Evolutionary conservation across 257 asterid species (phyloP).

Genomic region (Mitragyna speciosa): DNA sequence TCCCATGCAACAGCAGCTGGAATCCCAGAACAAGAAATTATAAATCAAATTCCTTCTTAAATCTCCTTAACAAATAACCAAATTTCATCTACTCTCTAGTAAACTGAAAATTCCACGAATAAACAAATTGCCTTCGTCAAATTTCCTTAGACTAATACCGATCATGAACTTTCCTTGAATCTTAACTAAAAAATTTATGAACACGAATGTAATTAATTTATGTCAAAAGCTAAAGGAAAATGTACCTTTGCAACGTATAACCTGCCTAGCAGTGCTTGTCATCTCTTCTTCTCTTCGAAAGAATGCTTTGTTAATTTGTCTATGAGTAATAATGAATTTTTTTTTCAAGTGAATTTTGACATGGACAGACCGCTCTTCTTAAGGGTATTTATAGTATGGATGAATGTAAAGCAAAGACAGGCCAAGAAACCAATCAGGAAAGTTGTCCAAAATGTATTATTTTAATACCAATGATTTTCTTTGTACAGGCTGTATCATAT

Average conservation of each 20-base stretch:
- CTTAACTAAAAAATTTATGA: too few relatives aligned
- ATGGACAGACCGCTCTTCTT: not conserved
- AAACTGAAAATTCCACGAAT: too few relatives aligned
- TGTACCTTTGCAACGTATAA: too few relatives aligned
- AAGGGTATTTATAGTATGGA: not conserved
- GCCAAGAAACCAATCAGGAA: not conserved
- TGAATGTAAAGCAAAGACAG: too few relatives aligned
- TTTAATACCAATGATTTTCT: not conserved
- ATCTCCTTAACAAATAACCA: not conserved
- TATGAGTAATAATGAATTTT: not conserved
- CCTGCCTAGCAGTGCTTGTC: conserved; percentile 55
- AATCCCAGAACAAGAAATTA: too few relatives aligned
- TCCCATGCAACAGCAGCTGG: too few relatives aligned
- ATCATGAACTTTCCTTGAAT: too few relatives aligned
- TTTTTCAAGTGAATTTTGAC: not conserved
- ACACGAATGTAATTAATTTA: too few relatives aligned
- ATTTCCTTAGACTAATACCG: too few relatives aligned
- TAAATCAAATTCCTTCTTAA: not conserved
- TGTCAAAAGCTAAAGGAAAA: too few relatives aligned
- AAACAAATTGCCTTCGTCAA: not conserved
- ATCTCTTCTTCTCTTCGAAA: conserved; percentile 21
- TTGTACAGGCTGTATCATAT: not conserved
- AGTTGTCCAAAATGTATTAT: too few relatives aligned
- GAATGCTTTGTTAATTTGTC: not conserved
- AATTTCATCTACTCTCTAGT: too few relatives aligned